Conservation (phyloP, 306 rosid species). For the Arachis hypogaea region DNA sequence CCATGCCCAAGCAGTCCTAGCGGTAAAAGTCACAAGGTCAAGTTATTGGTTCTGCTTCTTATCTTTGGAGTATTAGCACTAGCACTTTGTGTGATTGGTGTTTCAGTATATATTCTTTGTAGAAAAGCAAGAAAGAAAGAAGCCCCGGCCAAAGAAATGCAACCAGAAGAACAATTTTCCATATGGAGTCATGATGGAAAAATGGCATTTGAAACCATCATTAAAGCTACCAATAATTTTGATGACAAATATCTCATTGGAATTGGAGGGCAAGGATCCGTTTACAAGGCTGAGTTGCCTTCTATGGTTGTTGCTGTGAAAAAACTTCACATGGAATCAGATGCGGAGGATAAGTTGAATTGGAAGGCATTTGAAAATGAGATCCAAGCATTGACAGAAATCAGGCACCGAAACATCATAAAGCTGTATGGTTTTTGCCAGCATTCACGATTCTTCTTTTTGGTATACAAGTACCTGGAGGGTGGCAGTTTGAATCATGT, state of each 20-base stretch:
- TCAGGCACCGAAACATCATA: constrained; percentile 28
- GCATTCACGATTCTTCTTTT: neutral
- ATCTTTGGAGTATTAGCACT: constrained; percentile 17
- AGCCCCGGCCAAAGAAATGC: neutral
- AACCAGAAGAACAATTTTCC: constrained; percentile 13
- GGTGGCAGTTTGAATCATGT: neutral
- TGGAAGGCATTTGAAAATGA: constrained; percentile 32
- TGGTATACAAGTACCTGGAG: neutral
- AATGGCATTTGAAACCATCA: constrained; percentile 30
- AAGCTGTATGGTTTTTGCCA: neutral
- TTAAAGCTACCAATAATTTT: constrained; percentile 37
- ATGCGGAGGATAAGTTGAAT: constrained; percentile 10
- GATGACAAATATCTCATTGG: constrained; percentile 34
- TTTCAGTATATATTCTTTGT: constrained; percentile 32
- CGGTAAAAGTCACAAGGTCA: neutral
- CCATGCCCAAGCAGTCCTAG: constrained; percentile 6
- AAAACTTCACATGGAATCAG: constrained; percentile 19
- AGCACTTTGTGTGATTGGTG: constrained; percentile 4
- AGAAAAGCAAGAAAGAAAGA: neutral
- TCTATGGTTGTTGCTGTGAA: constrained; percentile 32
- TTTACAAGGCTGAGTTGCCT: constrained; percentile 35
- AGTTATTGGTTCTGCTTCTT: neutral
- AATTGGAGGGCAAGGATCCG: constrained; percentile 35
- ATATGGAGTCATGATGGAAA: constrained; percentile 38
- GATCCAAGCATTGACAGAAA: constrained; percentile 38